phyloP scores from a whole-genome alignment of 2,329 filamentous ascomycete genomes.

The Hymenoscyphus salicellus region DNA sequence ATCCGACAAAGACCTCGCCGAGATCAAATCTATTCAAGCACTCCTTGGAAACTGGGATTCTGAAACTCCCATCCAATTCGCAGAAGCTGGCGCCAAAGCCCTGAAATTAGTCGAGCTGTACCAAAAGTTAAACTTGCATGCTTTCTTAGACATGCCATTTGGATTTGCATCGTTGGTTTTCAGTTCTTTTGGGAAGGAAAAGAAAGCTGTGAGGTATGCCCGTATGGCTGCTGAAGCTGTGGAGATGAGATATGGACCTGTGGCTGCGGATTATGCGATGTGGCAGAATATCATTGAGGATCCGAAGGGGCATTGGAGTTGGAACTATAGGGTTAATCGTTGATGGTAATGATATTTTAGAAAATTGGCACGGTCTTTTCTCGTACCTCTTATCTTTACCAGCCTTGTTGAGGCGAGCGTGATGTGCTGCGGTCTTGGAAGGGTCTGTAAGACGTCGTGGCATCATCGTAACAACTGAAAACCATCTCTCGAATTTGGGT shows the following conservation, averaged over 20 bases:
- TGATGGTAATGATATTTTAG: neutral
- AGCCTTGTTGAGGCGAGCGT: no score
- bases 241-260: constrained; percentile 39
- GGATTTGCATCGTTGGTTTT: constrained; percentile 41
- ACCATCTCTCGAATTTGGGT: no score
- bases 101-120: constrained; percentile 38
- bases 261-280: constrained; percentile 35
- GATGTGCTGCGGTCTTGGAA: no score
- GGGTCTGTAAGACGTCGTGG: neutral
- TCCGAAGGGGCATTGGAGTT: constrained; percentile 32
- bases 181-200: constrained; percentile 36
- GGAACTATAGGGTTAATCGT: neutral
- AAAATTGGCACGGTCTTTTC: no score
- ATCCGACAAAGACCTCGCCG: constrained; percentile 35
- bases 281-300: constrained; percentile 35
- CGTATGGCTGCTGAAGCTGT: constrained; percentile 36
- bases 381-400: neutral
- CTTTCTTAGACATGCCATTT: constrained; percentile 41
- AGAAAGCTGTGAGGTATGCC: constrained; percentile 37
- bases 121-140: constrained; percentile 38
- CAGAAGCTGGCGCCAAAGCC: constrained; percentile 27
- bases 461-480: no score
- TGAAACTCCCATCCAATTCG: constrained; percentile 7
- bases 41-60: constrained; percentile 10
- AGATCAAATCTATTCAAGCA: constrained; percentile 35